Evolutionary conservation across 2,329 filamentous ascomycete species (phyloP).

Genomic region (Xylaria polymorpha): DNA sequence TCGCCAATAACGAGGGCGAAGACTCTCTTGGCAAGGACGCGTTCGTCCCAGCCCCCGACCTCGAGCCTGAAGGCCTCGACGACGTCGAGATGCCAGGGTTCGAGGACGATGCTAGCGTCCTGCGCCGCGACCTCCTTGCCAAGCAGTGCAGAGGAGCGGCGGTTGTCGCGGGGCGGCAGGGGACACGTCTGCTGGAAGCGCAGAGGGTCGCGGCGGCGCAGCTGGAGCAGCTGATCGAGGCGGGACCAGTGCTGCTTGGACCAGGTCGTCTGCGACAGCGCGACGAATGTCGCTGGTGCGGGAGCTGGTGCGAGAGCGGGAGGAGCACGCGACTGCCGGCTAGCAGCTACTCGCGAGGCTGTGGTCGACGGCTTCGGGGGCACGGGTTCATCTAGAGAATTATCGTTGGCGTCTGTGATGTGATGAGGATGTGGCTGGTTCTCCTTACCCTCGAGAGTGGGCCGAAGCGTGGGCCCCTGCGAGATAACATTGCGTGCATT

Average conservation of each 20-base stretch:
- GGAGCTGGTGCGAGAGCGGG: neutral
- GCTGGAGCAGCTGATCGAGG: conserved; percentile 63
- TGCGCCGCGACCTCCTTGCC: conserved; percentile 62
- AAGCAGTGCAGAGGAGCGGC: conserved; percentile 51
- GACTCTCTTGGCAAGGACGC: conserved; percentile 61
- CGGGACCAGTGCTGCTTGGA: conserved; percentile 64
- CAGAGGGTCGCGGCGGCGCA: conserved; percentile 58
- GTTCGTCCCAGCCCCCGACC: conserved; percentile 64
- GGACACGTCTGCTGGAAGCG: conserved; percentile 51
- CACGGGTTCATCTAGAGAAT: conserved; percentile 23
- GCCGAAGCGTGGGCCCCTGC: conserved; percentile 39
- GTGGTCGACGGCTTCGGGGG: neutral
- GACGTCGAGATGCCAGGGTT: conserved; percentile 69
- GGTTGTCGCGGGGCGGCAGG: conserved; percentile 33
- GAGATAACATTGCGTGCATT: conserved; percentile 17
- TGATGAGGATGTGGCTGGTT: conserved; percentile 46
- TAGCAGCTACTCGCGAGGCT: neutral
- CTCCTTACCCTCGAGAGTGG: conserved; percentile 50
- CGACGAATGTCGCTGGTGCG: neutral
- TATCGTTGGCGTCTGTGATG: conserved; percentile 32
- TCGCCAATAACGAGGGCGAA: conserved; percentile 66
- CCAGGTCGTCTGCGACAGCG: conserved; percentile 60
- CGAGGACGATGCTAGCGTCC: conserved; percentile 60
- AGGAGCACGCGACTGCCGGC: neutral
- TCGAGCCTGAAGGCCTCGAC: conserved; percentile 64